phyloP scores from a whole-genome alignment of 768 basidiomycete species.

The Obba rivulosa region DNA sequence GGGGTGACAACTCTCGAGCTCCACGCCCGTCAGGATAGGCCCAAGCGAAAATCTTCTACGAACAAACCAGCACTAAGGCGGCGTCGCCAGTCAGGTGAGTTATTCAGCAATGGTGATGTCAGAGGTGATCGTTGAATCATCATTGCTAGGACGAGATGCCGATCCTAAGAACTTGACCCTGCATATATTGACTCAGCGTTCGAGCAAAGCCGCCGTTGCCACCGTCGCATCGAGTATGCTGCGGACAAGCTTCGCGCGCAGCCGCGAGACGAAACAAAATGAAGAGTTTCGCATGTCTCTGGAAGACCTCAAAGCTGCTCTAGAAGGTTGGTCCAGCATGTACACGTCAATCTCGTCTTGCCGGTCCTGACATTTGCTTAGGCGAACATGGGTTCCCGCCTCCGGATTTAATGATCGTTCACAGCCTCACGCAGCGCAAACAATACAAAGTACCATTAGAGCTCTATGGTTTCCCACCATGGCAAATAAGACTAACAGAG shows the following conservation, averaged over 20 bases:
- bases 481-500: constrained; percentile 81
- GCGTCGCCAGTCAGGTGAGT: constrained; percentile 18
- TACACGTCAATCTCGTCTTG: background rate
- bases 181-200: constrained; percentile 50
- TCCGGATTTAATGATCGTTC: constrained; percentile 76
- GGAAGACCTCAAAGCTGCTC: constrained; percentile 36
- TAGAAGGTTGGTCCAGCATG: constrained; percentile 47
- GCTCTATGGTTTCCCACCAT: constrained; percentile 75
- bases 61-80: constrained; percentile 14
- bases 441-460: constrained; percentile 46
- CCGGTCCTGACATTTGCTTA: constrained; percentile 17
- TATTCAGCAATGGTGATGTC: background rate
- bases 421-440: constrained; percentile 41
- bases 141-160: background rate
- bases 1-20: constrained; percentile 15
- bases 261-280: background rate
- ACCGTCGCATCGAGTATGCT: constrained; percentile 45
- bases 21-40: background rate
- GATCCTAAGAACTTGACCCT: constrained; percentile 34
- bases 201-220: constrained; percentile 64
- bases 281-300: no score
- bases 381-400: constrained; percentile 51
- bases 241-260: constrained; percentile 8
- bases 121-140: background rate
- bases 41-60: constrained; percentile 4